Percentiles rank a stretch among this genome's conserved stretches.
These are phyloP conservation scores for Saccharomycopsis capsularis DNA, from an alignment of 805 yeast species.

Conservation along the genomic window DNA sequence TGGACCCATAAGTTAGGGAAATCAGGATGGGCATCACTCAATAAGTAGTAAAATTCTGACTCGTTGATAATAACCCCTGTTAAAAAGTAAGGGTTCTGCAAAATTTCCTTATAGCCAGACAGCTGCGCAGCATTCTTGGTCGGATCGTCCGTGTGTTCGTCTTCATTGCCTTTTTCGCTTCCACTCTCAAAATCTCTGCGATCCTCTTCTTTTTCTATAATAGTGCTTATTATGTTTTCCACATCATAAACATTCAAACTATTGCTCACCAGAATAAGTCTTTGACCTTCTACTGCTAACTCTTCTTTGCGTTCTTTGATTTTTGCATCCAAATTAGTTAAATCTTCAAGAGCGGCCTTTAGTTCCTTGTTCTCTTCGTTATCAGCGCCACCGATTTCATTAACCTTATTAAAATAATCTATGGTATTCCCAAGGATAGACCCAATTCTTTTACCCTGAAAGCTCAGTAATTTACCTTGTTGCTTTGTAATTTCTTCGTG, in stretches of 20 bases:
- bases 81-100: conserved; percentile 7
- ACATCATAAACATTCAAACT: not conserved
- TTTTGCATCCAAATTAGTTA: not conserved
- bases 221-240: not conserved
- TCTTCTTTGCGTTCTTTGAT: not conserved
- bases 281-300: not conserved
- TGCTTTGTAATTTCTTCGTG: not conserved
- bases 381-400: not conserved
- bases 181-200: not conserved
- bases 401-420: conserved; percentile 1
- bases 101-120: not conserved
- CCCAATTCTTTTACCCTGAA: conserved; percentile 11
- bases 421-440: conserved; percentile 1
- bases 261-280: not conserved
- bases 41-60: conserved; percentile 10
- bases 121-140: too few species aligned
- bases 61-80: conserved; percentile 15
- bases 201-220: not conserved
- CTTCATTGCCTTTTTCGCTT: not conserved
- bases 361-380: not conserved
- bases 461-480: conserved; percentile 1
- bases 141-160: not conserved
- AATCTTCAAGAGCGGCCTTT: not conserved
- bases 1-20: conserved; percentile 13
- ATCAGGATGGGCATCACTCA: not conserved